Evolutionary conservation across 495 filamentous ascomycete species (phyloP).

Genomic region (Hypoxylon cercidicola): DNA sequence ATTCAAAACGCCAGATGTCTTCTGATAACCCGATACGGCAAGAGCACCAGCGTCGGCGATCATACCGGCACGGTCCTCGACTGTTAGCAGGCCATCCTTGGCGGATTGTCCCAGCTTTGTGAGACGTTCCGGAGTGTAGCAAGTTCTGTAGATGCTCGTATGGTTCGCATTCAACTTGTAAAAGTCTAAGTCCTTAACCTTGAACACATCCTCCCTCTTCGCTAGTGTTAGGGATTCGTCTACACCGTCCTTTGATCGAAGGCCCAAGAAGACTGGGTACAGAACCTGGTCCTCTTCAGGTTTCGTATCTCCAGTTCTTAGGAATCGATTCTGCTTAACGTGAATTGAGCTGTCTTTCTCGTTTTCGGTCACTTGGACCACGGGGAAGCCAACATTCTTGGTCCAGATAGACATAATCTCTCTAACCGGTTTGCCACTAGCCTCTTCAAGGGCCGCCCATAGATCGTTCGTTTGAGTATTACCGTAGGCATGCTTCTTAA

Average conservation of each 20-base stretch:
- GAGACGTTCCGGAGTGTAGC: slow-evolving; percentile 73
- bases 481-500: slow-evolving; percentile 93
- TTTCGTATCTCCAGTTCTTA: slow-evolving; percentile 80
- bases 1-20: slow-evolving; percentile 87
- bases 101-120: slow-evolving; percentile 82
- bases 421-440: slow-evolving; percentile 89
- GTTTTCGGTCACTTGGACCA: slow-evolving; percentile 74
- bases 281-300: slow-evolving; percentile 83
- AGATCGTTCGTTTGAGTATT: slow-evolving; percentile 88
- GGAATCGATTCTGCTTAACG: slow-evolving; percentile 79
- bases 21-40: slow-evolving; percentile 89
- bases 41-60: slow-evolving; percentile 94
- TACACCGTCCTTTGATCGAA: slow-evolving; percentile 73
- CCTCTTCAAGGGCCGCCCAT: slow-evolving; percentile 88
- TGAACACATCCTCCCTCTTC: slow-evolving; percentile 78
- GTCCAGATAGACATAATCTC: slow-evolving; percentile 83
- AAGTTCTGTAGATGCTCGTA: slow-evolving; percentile 77
- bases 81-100: slow-evolving; percentile 84
- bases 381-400: slow-evolving; percentile 79
- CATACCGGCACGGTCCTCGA: slow-evolving; percentile 94
- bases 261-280: slow-evolving; percentile 76
- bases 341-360: slow-evolving; percentile 66
- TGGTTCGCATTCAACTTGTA: slow-evolving; percentile 85
- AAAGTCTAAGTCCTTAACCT: slow-evolving; percentile 71
- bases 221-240: slow-evolving; percentile 71